Percentiles rank a stretch among this genome's conserved stretches.
These are phyloP conservation scores for Ascodesmis nigricans DNA, from an alignment of 495 filamentous ascomycete species.

Conservation along the genomic window DNA sequence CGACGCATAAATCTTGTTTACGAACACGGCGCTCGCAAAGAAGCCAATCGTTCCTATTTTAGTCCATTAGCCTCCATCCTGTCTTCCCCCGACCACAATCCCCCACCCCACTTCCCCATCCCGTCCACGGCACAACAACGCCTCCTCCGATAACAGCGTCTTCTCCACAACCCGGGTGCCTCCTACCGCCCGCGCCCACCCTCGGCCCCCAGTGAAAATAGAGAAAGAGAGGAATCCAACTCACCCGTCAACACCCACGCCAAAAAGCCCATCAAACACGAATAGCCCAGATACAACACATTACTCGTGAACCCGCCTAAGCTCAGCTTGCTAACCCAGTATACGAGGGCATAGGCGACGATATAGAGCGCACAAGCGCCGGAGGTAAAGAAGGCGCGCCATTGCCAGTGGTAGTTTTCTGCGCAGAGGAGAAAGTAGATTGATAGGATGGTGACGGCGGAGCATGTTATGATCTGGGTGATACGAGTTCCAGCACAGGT, in stretches of 20 bases:
- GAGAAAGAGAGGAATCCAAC: conserved; percentile 20
- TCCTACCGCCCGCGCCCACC: too few species aligned
- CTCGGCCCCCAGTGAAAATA: not conserved
- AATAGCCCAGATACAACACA: conserved; percentile 86
- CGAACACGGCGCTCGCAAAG: conserved; percentile 83
- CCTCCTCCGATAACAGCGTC: too few species aligned
- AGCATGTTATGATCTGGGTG: conserved; percentile 55
- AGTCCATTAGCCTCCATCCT: not conserved
- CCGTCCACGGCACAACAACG: too few species aligned
- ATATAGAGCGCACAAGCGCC: conserved; percentile 78
- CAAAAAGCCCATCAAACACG: conserved; percentile 63
- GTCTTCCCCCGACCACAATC: too few species aligned
- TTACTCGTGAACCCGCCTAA: conserved; percentile 66
- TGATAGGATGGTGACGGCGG: conserved; percentile 73
- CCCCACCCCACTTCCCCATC: too few species aligned
- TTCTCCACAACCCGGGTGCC: too few species aligned
- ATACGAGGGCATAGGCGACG: conserved; percentile 67
- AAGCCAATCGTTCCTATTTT: conserved; percentile 71
- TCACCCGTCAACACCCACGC: conserved; percentile 85
- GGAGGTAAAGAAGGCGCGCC: conserved; percentile 73
- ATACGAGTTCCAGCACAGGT: not conserved
- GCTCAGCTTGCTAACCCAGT: conserved; percentile 66
- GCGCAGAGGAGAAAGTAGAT: conserved; percentile 87
- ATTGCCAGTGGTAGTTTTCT: conserved; percentile 98
- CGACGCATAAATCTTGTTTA: conserved; percentile 76